These are phyloP conservation scores for Backusella tuberculispora DNA, from an alignment of 192 early-diverging fungal species.

Conservation along the genomic window DNA sequence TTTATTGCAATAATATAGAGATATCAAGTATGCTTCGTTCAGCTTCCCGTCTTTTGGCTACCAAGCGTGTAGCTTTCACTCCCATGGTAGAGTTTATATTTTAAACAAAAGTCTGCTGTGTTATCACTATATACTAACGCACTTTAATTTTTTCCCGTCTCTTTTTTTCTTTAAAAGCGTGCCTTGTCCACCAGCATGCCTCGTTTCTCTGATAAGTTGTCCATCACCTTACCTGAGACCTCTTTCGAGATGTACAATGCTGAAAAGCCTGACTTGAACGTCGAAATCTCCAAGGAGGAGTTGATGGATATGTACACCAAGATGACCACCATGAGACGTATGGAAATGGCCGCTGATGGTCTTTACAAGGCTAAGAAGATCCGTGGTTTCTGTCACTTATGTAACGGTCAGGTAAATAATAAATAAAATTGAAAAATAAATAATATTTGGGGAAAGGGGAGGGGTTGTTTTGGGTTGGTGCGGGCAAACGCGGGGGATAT, in stretches of 20 bases:
- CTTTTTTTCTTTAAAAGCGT: slow-evolving; percentile 28
- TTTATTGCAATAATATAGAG: slow-evolving; percentile 23
- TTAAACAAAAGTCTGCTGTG: background rate
- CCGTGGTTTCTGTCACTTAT: slow-evolving; percentile 98
- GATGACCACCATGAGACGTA: slow-evolving; percentile 88
- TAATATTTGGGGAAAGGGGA: slow-evolving; percentile 4
- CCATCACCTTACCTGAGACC: slow-evolving; percentile 71
- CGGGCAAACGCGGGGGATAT: slow-evolving; percentile 39
- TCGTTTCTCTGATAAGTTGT: slow-evolving; percentile 45
- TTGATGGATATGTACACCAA: slow-evolving; percentile 80
- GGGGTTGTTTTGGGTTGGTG: slow-evolving; percentile 24
- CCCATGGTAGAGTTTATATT: slow-evolving; percentile 14
- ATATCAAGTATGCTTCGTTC: slow-evolving; percentile 40
- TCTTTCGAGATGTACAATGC: slow-evolving; percentile 88
- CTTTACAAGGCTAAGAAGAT: slow-evolving; percentile 97
- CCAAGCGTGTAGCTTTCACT: slow-evolving; percentile 29
- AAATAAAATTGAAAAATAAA: slow-evolving; percentile 13
- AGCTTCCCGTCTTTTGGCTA: slow-evolving; percentile 41
- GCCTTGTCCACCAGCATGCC: slow-evolving; percentile 38
- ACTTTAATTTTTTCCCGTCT: background rate
- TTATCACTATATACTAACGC: background rate
- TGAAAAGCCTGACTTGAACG: slow-evolving; percentile 65
- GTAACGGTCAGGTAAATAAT: slow-evolving; percentile 84
- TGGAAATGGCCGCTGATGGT: slow-evolving; percentile 93
- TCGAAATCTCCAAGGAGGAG: slow-evolving; percentile 72